Conservation (phyloP, 768 basidiomycete species). For the Heimioporus sp. region DNA sequence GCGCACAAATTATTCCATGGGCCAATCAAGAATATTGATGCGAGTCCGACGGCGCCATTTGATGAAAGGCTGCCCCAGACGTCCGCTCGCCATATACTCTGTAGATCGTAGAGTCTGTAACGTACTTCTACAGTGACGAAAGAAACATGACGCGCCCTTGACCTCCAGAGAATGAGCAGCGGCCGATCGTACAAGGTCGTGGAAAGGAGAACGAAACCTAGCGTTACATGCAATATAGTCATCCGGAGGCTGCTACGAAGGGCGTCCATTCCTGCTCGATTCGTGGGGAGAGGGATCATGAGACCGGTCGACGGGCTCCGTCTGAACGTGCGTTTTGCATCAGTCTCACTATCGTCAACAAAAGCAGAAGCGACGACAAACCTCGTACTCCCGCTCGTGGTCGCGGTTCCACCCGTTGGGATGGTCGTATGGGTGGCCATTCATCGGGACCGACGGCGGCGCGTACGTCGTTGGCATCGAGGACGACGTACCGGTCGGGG, state of each 20-base stretch:
- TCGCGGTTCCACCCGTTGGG: constrained; percentile 28
- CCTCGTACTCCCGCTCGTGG: constrained; percentile 24
- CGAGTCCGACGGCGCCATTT: background rate
- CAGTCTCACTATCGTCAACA: background rate
- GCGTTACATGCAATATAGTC: background rate
- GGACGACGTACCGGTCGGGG: constrained; percentile 21
- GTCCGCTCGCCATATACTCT: too few species aligned
- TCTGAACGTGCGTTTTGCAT: background rate
- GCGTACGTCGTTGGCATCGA: constrained; percentile 14
- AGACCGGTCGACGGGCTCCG: constrained; percentile 16
- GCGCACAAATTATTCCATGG: constrained; percentile 73
- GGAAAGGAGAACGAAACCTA: background rate
- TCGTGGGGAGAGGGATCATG: constrained; percentile 21
- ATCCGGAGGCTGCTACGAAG: constrained; percentile 10
- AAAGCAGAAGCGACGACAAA: background rate
- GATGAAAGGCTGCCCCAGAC: constrained; percentile 13
- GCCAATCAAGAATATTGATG: constrained; percentile 52
- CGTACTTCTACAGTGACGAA: too few species aligned
- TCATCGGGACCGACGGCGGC: constrained; percentile 13
- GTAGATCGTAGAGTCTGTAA: too few species aligned
- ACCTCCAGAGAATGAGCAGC: too few species aligned
- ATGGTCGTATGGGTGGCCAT: constrained; percentile 24
- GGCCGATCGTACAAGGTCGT: constrained; percentile 1
- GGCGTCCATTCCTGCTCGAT: constrained; percentile 23
- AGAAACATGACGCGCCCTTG: too few species aligned